phyloP scores from a whole-genome alignment of 148 eudicot genomes.

The Chenopodium quinoa region DNA sequence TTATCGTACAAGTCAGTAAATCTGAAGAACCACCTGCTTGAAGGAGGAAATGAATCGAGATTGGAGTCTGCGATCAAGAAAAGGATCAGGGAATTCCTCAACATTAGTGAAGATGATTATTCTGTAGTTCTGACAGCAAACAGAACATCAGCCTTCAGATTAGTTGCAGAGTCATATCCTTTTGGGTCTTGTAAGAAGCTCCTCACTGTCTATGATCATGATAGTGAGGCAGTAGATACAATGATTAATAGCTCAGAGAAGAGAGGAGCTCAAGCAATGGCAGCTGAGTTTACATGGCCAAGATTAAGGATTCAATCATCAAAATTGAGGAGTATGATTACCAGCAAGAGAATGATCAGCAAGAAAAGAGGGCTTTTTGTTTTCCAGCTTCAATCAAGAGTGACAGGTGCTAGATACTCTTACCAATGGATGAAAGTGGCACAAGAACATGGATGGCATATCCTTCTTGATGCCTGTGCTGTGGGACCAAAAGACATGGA shows the following conservation, averaged over 20 bases:
- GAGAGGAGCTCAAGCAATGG: constrained; percentile 61
- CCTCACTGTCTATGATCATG: constrained; percentile 78
- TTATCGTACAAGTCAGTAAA: constrained; percentile 56
- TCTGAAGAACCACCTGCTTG: constrained; percentile 57
- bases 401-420: constrained; percentile 86
- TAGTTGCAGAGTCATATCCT: constrained; percentile 88
- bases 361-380: constrained; percentile 65
- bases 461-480: constrained; percentile 88
- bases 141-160: constrained; percentile 81
- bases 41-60: constrained; percentile 52
- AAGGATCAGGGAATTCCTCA: constrained; percentile 64
- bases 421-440: constrained; percentile 95
- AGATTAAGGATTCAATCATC: constrained; percentile 57
- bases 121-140: constrained; percentile 79
- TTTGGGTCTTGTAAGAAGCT: constrained; percentile 61
- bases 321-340: constrained; percentile 52
- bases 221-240: constrained; percentile 70
- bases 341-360: constrained; percentile 52
- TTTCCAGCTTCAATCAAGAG: constrained; percentile 82
- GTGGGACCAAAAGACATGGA: constrained; percentile 96
- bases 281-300: constrained; percentile 95
- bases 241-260: constrained; percentile 58
- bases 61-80: constrained; percentile 61
- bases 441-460: constrained; percentile 93
- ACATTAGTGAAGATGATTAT: constrained; percentile 65